Percentiles rank a stretch among this genome's conserved stretches.
Conservation (phyloP, 73 alveolate species). For the Loxodes magnus region DNA sequence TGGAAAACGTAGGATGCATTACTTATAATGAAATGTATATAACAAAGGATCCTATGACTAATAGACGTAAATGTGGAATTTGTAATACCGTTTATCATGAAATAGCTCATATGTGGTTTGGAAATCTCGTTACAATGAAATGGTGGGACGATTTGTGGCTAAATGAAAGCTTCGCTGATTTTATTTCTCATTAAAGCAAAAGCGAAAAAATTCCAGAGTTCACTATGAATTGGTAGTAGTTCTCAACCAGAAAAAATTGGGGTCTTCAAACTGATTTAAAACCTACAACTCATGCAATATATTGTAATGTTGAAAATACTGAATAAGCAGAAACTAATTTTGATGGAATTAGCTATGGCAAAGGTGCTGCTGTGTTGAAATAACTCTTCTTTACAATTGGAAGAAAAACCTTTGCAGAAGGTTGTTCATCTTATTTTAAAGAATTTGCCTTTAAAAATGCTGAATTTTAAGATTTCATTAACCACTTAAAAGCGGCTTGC, state of each 20-base stretch:
- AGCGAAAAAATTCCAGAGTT: too few relatives aligned
- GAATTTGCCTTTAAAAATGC: conserved; percentile 73
- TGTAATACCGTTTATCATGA: conserved; percentile 88
- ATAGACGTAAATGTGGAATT: conserved; percentile 9
- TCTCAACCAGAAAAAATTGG: conserved; percentile 70
- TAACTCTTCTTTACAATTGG: conserved; percentile 75
- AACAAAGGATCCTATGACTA: conserved; percentile 63
- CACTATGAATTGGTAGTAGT: conserved; percentile 58
- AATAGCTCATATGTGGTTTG: conserved; percentile 99
- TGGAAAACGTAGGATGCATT: conserved; percentile 97
- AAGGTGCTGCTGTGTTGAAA: conserved; percentile 91
- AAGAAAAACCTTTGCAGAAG: conserved; percentile 61
- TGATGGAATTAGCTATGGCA: conserved; percentile 93
- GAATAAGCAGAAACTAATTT: conserved; percentile 85
- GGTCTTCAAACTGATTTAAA: conserved; percentile 78
- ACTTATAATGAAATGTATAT: conserved; percentile 87
- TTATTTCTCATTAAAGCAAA: conserved; percentile 81
- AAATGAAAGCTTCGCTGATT: conserved; percentile 94
- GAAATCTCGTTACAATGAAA: conserved; percentile 94
- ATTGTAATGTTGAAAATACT: conserved; percentile 65
- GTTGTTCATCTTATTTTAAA: conserved; percentile 63
- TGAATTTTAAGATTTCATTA: conserved; percentile 59
- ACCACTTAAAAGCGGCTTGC: conserved; percentile 52
- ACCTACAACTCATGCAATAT: conserved; percentile 93
- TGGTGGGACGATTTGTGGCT: conserved; percentile 99